Percentiles rank a stretch among this genome's conserved stretches.
Conservation (phyloP, 768 basidiomycete genomes). For the Thelephora ganbajun region DNA sequence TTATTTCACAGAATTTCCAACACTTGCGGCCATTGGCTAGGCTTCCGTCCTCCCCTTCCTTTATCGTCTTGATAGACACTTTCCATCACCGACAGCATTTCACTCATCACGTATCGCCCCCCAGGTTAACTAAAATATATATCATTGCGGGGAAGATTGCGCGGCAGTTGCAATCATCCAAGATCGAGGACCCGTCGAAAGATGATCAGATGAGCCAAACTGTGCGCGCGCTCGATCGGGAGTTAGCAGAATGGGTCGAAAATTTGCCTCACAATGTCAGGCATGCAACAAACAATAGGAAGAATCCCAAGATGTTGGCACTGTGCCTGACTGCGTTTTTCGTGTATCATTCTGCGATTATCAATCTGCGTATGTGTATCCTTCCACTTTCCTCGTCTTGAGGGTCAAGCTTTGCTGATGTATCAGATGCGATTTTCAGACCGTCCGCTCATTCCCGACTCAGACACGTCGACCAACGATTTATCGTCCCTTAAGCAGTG, state of each 20-base stretch:
- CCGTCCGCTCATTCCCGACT: conserved; percentile 11
- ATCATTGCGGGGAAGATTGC: conserved; percentile 9
- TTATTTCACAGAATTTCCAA: too few relatives aligned
- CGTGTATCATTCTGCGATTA: conserved; percentile 11
- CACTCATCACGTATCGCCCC: too few relatives aligned
- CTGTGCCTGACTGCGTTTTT: conserved; percentile 10
- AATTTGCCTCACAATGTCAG: conserved; percentile 7
- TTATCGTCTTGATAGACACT: background rate
- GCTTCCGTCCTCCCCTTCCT: too few relatives aligned
- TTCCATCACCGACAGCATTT: conserved; percentile 1
- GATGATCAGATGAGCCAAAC: conserved; percentile 2
- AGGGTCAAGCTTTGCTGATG: background rate
- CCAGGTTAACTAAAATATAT: conserved; percentile 9
- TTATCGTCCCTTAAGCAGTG: conserved; percentile 8
- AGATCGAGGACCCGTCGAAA: conserved; percentile 7
- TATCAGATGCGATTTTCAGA: conserved; percentile 1
- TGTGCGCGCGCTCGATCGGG: conserved; percentile 5
- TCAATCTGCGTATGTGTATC: conserved; percentile 7
- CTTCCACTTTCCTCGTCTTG: too few relatives aligned
- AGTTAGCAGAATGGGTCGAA: conserved; percentile 8
- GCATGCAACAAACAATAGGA: conserved; percentile 5
- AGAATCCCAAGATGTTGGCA: conserved; percentile 7
- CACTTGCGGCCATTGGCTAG: too few relatives aligned
- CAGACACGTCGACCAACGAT: conserved; percentile 4
- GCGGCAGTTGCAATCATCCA: conserved; percentile 8